Evolutionary conservation across 2,329 filamentous ascomycete species (phyloP), one percentile per base, ranked within the genome.

Genomic region (Monilinia fructigena): DNA sequence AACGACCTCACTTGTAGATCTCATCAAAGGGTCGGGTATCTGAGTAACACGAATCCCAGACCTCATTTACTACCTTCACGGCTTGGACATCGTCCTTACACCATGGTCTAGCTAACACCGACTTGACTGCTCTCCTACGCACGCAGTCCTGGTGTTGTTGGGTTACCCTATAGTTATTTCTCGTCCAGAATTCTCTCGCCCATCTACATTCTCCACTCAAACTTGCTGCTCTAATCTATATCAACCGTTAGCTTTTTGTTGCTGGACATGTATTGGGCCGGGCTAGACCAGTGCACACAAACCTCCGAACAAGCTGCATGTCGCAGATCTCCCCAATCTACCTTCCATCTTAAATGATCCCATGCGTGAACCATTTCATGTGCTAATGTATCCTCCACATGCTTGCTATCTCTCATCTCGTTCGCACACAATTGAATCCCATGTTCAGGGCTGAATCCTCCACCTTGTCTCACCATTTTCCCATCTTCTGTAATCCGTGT

Each of bases 291-390:
- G 35, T 23, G 31, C 60, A 68, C 55, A 76, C 80, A 70, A 79
- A 94, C 92, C 88, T 99, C 95, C 66, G 93, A 90, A 78, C 95
- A 99, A 65, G 95, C 95, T 47, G 93, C 91, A 79, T 99, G 95
- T 77, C 89, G 87, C 78, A 99, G 77, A 77, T 92, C 82, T 86
- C 81, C 78, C 81, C 90, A 91, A 75, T 98, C 89, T 55, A 97
- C 88, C 79, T 97, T 95, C 82, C 92, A 99, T 70, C 94, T 82
- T 72, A 98, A 76, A 77, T 96, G 90, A 77, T 99, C 95, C 83
- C 93, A 98, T 1, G 93, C 93, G 78, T 99, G 95, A 63, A 99
- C 90, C 92, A 99, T 96, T 81, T 99, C 95, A 78, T 99, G 95
- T 38, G 93, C 89, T 75, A 99, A 82, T 14, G 93, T 97, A 77